phyloP scores from a whole-genome alignment of 202 grass and related monocot genomes.

The Cymbopogon flexuosus region DNA sequence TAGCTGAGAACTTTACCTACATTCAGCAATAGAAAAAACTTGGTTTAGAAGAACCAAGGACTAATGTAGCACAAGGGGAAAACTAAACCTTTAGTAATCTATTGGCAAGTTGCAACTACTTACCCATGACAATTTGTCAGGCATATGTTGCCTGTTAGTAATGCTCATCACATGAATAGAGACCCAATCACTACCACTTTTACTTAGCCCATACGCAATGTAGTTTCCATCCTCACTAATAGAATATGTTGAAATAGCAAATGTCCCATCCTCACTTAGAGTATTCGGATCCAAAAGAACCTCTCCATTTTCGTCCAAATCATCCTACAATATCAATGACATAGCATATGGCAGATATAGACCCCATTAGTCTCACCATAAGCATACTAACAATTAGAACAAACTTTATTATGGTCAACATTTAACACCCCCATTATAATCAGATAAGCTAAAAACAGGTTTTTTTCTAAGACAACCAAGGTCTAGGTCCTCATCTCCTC shows the following conservation, averaged over 20 bases:
- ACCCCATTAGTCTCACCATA: not conserved
- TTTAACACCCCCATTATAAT: not conserved
- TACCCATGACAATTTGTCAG: slow-evolving; percentile 85
- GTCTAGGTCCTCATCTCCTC: not conserved
- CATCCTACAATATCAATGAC: slow-evolving; percentile 40
- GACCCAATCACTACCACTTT: slow-evolving; percentile 90
- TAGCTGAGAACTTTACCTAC: slow-evolving; percentile 87
- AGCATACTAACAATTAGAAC: not conserved
- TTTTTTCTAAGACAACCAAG: not conserved
- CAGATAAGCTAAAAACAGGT: not conserved
- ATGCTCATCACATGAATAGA: slow-evolving; percentile 66
- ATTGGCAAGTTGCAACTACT: not conserved
- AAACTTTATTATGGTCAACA: not conserved
- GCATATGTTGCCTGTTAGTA: slow-evolving; percentile 47
- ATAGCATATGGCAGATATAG: not conserved
- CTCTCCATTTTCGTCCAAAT: slow-evolving; percentile 54
- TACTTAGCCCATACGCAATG: slow-evolving; percentile 80
- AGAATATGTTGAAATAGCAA: slow-evolving; percentile 59
- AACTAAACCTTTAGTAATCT: not conserved
- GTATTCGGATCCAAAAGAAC: slow-evolving; percentile 85
- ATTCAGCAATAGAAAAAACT: slow-evolving; percentile 8
- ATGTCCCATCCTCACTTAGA: slow-evolving; percentile 77
- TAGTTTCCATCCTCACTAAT: slow-evolving; percentile 80
- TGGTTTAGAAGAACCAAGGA: slow-evolving; percentile 18
- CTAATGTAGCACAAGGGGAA: not conserved